Evolutionary conservation across 163 green algal species (phyloP), one percentile per base, ranked within the genome.

Genomic region (Scenedesmus sp.): DNA sequence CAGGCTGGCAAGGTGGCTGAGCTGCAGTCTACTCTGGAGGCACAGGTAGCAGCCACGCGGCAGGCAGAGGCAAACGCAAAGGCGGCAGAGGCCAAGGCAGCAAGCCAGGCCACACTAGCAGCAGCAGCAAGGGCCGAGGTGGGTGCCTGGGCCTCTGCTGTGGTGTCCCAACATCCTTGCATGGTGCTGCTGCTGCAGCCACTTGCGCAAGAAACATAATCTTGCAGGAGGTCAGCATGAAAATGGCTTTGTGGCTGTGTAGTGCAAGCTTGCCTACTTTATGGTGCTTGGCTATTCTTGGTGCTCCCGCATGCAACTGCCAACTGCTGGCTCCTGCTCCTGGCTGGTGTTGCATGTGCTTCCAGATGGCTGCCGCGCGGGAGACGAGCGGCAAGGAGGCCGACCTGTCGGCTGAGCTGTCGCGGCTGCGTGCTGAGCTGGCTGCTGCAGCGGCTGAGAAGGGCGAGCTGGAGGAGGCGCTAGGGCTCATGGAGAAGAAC

Each of bases 401-500:
- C 67, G 79, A 76, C 12, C 60, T 88, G 62, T 64, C 77, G 15
- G 26, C 82, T 66, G 90, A 92, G 82, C 82, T 92, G 55, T 20
- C 23, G 13, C 3, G 4, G 9, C 82, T 83, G 82, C 64, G 64
- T 20, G 55, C 55, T 59, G 88, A 82, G 88, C 81, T 92, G 34
- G 23, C 59, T 54, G 88, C n/a, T 57, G 81, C 59, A 5, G 12
- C 84, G 62, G 82, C 79, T n/a, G 88, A 92, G n/a, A 92, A 88
- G 81, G 82, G 59, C 52, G 88, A 92, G 46, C 46, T 92, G 26
- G 77, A 88, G 62, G 88, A 88, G 26, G 88, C 88, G 13, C 59
- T 92, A 79, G 88, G 76, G 6, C 59, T 92, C 2, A 88, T 88
- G 88, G 88, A 92, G 59, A 92, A 82, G 59, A 92, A 88, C 79